These are phyloP conservation scores for Aureoboletus auriporus DNA, from an alignment of 768 basidiomycete genomes.

Conservation along the genomic window DNA sequence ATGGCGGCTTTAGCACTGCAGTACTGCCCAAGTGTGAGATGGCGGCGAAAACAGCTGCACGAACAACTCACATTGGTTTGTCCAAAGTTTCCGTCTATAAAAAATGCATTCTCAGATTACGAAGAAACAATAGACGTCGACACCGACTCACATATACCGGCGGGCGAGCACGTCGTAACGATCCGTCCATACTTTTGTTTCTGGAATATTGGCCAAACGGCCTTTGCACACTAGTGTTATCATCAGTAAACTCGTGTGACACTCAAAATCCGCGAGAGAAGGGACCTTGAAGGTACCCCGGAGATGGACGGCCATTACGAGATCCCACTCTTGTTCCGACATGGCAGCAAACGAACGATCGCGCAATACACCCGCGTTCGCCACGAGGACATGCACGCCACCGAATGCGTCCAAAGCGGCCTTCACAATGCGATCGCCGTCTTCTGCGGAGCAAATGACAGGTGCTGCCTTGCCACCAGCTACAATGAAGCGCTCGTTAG, in stretches of 20 bases:
- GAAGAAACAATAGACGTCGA: neutral
- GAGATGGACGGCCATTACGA: slow-evolving; percentile 84
- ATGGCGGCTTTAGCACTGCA: slow-evolving; percentile 92
- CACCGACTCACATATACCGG: slow-evolving; percentile 78
- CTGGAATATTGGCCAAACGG: slow-evolving; percentile 95
- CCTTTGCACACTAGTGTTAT: slow-evolving; percentile 72
- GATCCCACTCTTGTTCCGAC: slow-evolving; percentile 92
- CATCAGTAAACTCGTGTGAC: slow-evolving; percentile 1
- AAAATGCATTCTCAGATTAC: neutral
- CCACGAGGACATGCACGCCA: slow-evolving; percentile 79
- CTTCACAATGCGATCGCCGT: slow-evolving; percentile 88
- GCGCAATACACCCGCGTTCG: slow-evolving; percentile 91
- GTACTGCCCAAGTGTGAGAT: slow-evolving; percentile 46
- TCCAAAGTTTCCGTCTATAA: slow-evolving; percentile 91
- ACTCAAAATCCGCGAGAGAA: slow-evolving; percentile 1
- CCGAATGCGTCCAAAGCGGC: slow-evolving; percentile 85
- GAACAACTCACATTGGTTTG: slow-evolving; percentile 69
- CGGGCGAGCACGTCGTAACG: slow-evolving; percentile 88
- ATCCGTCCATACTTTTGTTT: slow-evolving; percentile 96
- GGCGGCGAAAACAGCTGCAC: neutral
- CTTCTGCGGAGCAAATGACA: slow-evolving; percentile 84
- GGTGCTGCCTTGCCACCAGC: slow-evolving; percentile 87
- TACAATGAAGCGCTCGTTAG: slow-evolving; percentile 24
- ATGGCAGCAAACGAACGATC: slow-evolving; percentile 91
- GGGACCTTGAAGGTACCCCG: slow-evolving; percentile 84